A percentile compares a stretch with the other conserved stretches of the same genome.
Conservation (phyloP, 2,329 filamentous ascomycete species). For the Zasmidium citrigriseum region DNA sequence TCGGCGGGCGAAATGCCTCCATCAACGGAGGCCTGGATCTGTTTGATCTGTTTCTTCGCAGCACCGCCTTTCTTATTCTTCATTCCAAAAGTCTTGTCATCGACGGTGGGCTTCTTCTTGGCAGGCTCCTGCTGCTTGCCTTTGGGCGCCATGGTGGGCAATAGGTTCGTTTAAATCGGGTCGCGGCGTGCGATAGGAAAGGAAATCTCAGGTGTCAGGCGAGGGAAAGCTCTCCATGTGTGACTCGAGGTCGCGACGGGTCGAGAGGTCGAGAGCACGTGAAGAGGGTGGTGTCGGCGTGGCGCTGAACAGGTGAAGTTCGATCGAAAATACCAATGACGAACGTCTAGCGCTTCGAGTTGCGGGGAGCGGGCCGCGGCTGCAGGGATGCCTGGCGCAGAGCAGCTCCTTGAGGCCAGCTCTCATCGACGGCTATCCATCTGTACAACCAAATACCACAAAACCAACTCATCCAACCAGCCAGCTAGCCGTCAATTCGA, state of each 20-base stretch:
- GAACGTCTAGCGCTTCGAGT: not conserved
- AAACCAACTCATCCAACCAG: no score
- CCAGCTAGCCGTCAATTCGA: no score
- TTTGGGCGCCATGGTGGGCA: constrained; percentile 71
- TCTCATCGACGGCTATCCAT: no score
- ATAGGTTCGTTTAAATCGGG: not conserved
- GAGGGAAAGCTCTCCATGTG: constrained; percentile 39
- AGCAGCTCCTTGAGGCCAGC: not conserved
- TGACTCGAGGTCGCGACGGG: constrained; percentile 1
- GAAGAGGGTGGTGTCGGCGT: not conserved
- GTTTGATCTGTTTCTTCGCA: constrained; percentile 87
- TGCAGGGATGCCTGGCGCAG: not conserved
- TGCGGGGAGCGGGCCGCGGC: not conserved
- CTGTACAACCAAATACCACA: no score
- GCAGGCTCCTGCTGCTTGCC: constrained; percentile 49
- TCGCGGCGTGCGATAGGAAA: not conserved
- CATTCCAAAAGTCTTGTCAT: constrained; percentile 98
- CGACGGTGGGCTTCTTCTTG: constrained; percentile 67
- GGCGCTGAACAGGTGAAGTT: not conserved
- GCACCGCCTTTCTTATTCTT: constrained; percentile 98
- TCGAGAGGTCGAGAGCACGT: not conserved
- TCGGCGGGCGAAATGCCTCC: constrained; percentile 79
- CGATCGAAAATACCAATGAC: not conserved
- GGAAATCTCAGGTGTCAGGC: constrained; percentile 23
- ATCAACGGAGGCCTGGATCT: constrained; percentile 73